These are phyloP conservation scores for Raddia distichophylla DNA, from an alignment of 176 grass and related monocot species.

Conservation along the genomic window DNA sequence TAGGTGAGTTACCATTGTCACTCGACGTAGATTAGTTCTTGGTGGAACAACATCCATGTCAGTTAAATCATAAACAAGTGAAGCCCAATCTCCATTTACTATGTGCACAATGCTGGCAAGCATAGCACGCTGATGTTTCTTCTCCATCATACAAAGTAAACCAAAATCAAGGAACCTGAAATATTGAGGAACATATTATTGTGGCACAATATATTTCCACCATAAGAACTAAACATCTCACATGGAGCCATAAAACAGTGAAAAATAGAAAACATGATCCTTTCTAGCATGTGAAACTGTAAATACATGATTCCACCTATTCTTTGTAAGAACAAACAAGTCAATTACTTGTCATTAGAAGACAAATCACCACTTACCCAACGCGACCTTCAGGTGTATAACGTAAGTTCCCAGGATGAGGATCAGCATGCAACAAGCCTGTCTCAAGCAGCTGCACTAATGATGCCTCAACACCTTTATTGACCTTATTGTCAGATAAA, in stretches of 20 bases:
- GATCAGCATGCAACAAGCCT: slow-evolving; percentile 92
- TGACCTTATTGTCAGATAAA: slow-evolving; percentile 63
- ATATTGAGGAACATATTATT: slow-evolving; percentile 34
- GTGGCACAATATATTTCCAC: neutral
- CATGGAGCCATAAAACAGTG: neutral
- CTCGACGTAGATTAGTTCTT: slow-evolving; percentile 76
- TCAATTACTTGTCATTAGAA: slow-evolving; percentile 29
- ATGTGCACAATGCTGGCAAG: slow-evolving; percentile 86
- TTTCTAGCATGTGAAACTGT: neutral
- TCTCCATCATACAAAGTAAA: slow-evolving; percentile 93
- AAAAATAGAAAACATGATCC: neutral
- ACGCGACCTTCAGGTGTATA: slow-evolving; percentile 86
- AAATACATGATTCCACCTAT: slow-evolving; percentile 8
- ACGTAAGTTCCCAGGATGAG: slow-evolving; percentile 89
- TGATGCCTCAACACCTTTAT: slow-evolving; percentile 87
- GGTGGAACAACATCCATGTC: slow-evolving; percentile 84
- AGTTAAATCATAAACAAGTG: slow-evolving; percentile 87
- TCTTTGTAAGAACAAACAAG: neutral
- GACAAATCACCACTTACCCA: slow-evolving; percentile 60
- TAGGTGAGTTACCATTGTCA: slow-evolving; percentile 73
- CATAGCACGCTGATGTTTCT: slow-evolving; percentile 92
- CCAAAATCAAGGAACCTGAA: slow-evolving; percentile 98
- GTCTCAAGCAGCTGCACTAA: slow-evolving; percentile 95
- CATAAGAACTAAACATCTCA: neutral
- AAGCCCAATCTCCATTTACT: slow-evolving; percentile 91